These are phyloP conservation scores for Cutaneotrichosporon cyanovorans DNA, from an alignment of 1,284 basidiomycete species.

Conservation along the genomic window DNA sequence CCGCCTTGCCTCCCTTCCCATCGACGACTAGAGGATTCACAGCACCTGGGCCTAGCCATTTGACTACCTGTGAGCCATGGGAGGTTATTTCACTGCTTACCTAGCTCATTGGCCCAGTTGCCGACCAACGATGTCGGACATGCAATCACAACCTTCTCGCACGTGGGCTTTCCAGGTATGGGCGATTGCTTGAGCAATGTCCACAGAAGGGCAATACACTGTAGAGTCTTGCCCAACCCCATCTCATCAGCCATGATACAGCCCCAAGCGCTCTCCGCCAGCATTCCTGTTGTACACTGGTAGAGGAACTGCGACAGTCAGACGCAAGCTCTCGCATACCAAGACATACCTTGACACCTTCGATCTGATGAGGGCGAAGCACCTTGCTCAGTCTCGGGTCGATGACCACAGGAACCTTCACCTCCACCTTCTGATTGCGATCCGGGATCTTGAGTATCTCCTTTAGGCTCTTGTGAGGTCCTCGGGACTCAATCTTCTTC, in stretches of 20 bases:
- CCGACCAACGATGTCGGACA: slow-evolving; percentile 95
- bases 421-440: slow-evolving; percentile 57
- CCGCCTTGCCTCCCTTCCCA: slow-evolving; percentile 78
- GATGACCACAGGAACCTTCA: slow-evolving; percentile 93
- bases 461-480: slow-evolving; percentile 83
- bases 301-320: slow-evolving; percentile 65
- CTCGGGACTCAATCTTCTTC: slow-evolving; percentile 55
- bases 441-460: slow-evolving; percentile 66
- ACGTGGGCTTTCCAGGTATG: slow-evolving; percentile 70
- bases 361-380: slow-evolving; percentile 92
- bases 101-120: slow-evolving; percentile 97
- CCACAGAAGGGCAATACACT: slow-evolving; percentile 95
- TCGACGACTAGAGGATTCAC: slow-evolving; percentile 76
- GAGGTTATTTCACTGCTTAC: slow-evolving; percentile 46
- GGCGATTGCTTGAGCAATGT: slow-evolving; percentile 97
- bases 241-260: slow-evolving; percentile 99
- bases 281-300: slow-evolving; percentile 85
- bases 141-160: slow-evolving; percentile 96
- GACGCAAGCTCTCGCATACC: background rate
- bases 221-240: slow-evolving; percentile 88
- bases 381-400: slow-evolving; percentile 82
- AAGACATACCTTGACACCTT: slow-evolving; percentile 79
- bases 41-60: slow-evolving; percentile 84
- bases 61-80: slow-evolving; percentile 51
- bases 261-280: slow-evolving; percentile 85